Conservation (phyloP, 768 basidiomycete genomes). For the Infundibulicybe gibba region DNA sequence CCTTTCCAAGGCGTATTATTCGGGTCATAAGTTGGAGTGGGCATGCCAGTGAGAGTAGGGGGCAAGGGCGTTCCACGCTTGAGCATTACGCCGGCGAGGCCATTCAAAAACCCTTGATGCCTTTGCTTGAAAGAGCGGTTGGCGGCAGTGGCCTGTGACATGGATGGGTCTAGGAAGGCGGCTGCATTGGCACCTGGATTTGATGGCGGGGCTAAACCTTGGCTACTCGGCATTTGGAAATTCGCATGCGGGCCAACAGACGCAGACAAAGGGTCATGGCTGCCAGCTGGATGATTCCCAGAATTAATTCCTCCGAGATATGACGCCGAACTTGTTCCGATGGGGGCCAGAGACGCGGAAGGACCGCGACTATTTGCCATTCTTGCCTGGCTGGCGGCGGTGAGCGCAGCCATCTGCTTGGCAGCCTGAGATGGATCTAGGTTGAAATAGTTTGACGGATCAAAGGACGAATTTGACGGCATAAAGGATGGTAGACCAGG, state of each 20-base stretch:
- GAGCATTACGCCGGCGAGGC: slow-evolving; percentile 58
- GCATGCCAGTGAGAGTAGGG: slow-evolving; percentile 64
- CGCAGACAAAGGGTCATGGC: slow-evolving; percentile 38
- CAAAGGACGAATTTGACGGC: slow-evolving; percentile 25
- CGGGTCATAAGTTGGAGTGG: slow-evolving; percentile 59
- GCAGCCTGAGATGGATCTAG: slow-evolving; percentile 65
- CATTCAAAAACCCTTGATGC: slow-evolving; percentile 54
- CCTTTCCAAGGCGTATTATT: slow-evolving; percentile 58
- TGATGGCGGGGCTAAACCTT: slow-evolving; percentile 30
- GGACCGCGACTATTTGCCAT: slow-evolving; percentile 45
- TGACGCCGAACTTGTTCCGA: slow-evolving; percentile 67
- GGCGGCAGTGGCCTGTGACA: slow-evolving; percentile 32
- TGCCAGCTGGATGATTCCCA: slow-evolving; percentile 36
- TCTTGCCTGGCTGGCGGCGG: slow-evolving; percentile 58
- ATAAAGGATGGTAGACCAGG: slow-evolving; percentile 27
- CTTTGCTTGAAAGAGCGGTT: slow-evolving; percentile 46
- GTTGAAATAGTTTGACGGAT: slow-evolving; percentile 38
- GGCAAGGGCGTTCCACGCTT: slow-evolving; percentile 65
- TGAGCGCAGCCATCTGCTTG: slow-evolving; percentile 81
- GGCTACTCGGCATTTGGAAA: slow-evolving; percentile 43
- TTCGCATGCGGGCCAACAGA: slow-evolving; percentile 34
- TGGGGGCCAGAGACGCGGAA: slow-evolving; percentile 26
- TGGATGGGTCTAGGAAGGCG: slow-evolving; percentile 43
- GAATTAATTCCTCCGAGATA: slow-evolving; percentile 61
- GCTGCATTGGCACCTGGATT: slow-evolving; percentile 26